Evolutionary conservation across 371 early-diverging fungal genomes (phyloP).

Genomic region (Mortierella sp.): DNA sequence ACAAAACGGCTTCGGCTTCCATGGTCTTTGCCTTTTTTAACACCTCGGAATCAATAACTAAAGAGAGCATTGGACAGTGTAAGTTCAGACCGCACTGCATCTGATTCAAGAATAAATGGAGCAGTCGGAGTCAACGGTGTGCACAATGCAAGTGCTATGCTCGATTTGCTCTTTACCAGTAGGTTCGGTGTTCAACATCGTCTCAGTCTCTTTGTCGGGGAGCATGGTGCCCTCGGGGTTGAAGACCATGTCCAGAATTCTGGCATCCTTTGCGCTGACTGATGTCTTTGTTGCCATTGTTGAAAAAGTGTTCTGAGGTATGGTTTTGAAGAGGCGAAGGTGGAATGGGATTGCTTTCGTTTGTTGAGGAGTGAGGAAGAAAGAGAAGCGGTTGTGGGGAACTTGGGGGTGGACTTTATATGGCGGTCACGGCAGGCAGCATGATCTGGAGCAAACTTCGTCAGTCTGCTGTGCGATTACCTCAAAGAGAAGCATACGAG

Average conservation of each 20-base stretch:
- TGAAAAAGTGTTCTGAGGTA: too few relatives aligned
- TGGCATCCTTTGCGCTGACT: constrained; percentile 43
- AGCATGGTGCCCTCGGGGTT: constrained; percentile 54
- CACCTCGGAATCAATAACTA: constrained; percentile 46
- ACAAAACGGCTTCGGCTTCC: constrained; percentile 49
- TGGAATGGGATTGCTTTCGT: too few relatives aligned
- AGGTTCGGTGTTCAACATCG: constrained; percentile 30
- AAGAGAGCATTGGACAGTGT: background rate
- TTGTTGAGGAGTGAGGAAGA: background rate
- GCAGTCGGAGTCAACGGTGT: too few relatives aligned
- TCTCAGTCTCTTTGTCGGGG: constrained; percentile 47
- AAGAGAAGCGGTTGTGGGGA: too few relatives aligned
- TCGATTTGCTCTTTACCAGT: constrained; percentile 19
- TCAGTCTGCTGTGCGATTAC: too few relatives aligned
- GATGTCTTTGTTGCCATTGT: constrained; percentile 25
- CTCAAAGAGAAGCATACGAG: too few relatives aligned
- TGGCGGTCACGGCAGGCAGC: too few relatives aligned
- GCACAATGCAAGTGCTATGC: background rate
- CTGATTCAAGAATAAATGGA: too few relatives aligned
- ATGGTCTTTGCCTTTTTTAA: constrained; percentile 36
- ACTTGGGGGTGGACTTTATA: too few relatives aligned
- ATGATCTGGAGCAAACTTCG: too few relatives aligned
- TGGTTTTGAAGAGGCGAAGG: too few relatives aligned
- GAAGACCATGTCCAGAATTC: constrained; percentile 54
- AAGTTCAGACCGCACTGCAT: too few relatives aligned